Evolutionary conservation across 2,329 filamentous ascomycete genomes (phyloP).

Genomic region (Fusarium xylarioides): DNA sequence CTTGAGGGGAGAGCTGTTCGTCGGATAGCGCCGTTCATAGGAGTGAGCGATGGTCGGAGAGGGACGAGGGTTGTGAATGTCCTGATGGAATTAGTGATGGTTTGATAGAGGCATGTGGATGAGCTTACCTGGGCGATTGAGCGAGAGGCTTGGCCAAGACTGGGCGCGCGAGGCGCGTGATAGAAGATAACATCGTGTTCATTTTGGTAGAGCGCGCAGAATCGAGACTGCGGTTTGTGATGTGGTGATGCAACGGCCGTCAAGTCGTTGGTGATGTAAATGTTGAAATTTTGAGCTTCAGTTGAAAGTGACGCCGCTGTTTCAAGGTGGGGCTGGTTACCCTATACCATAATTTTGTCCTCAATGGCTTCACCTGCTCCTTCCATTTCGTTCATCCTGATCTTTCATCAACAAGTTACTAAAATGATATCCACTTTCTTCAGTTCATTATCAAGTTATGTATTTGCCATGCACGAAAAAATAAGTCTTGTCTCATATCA

Average conservation of each 20-base stretch:
- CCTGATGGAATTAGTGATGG: constrained; percentile 42
- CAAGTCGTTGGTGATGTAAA: constrained; percentile 30
- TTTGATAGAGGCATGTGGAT: not conserved
- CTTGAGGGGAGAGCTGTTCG: constrained; percentile 41
- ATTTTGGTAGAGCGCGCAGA: constrained; percentile 25
- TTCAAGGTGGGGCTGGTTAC: constrained; percentile 25
- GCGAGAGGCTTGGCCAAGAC: constrained; percentile 37
- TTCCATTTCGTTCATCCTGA: constrained; percentile 47
- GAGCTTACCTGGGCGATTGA: constrained; percentile 39
- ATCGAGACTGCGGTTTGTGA: constrained; percentile 22
- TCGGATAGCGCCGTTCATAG: constrained; percentile 46
- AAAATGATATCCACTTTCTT: not conserved
- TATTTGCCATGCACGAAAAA: too few relatives aligned
- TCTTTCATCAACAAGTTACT: constrained; percentile 42
- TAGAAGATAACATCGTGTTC: constrained; percentile 42
- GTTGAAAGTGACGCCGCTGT: constrained; percentile 33
- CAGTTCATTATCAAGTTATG: not conserved
- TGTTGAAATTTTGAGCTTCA: constrained; percentile 42
- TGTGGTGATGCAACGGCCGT: constrained; percentile 20
- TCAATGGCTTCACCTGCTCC: not conserved
- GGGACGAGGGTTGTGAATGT: constrained; percentile 60
- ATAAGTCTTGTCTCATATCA: too few relatives aligned
- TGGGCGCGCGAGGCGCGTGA: constrained; percentile 46
- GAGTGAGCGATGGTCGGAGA: constrained; percentile 58
- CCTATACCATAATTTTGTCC: constrained; percentile 1